Evolutionary conservation across 495 filamentous ascomycete species (phyloP), one percentile per base, ranked within the genome.

Genomic region (Neurospora cerealis): DNA sequence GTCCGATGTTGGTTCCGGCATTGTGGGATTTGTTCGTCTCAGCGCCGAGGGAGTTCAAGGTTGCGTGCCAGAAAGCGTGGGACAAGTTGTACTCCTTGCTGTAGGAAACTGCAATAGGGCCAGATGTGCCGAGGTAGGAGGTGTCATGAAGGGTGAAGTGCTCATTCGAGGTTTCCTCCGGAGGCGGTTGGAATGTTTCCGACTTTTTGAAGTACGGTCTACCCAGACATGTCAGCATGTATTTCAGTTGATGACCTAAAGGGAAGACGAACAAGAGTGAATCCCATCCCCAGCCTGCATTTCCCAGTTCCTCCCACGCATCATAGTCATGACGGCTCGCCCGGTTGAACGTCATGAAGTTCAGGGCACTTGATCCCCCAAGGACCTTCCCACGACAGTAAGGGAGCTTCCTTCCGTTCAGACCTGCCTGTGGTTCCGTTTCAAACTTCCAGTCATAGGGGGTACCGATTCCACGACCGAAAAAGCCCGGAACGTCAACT

Each of bases 211-310:
- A 86, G 70, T 79, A 86, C 0, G 83, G 85, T 28, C 85, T 85
- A n/a, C 17, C n/a, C 46, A 9, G 17, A 48, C 21, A 11, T 48
- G 46, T 48, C n/a, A 48, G 73, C n/a, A 39, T 69, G 19, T 62
- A 34, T 46, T 24, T 75, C 39, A 69, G 38, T 13, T 69, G 17
- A 11, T 28, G 40, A 70, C 9, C 37, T 39, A 28, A 32, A 28
- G 19, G 32, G 19, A 72, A 74, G 41, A 48, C 84, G 77, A 38
- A 83, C 80, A 85, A 75, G 39, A 89, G 76, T 21, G 77, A 79
- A 7, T 89, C 82, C 88, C 88, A 90, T 41, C 82, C 85, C 89
- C 89, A 91, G 2, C 87, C 87, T 3, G 77, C 73, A 32, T 87
- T 87, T 8, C 88, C 88, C 28, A 88, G 82, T 19, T 83, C 82